A percentile compares a stretch with the other conserved stretches of the same genome.
Conservation (phyloP, 2,329 filamentous ascomycete genomes). For the Pestalotiopsis sp. region DNA sequence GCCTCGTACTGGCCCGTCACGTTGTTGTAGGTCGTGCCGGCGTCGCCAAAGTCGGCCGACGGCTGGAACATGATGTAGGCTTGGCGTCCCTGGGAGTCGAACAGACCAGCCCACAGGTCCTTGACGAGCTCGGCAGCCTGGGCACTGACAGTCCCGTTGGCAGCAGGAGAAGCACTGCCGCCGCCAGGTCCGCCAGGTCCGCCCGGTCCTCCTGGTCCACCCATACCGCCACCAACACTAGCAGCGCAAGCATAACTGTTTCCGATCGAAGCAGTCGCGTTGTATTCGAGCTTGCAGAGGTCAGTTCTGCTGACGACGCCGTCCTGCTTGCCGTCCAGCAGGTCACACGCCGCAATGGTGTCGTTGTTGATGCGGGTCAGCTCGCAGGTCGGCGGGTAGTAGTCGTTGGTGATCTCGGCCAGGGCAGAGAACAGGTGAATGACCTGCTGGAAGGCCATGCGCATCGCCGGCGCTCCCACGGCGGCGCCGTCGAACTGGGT, state of each 20-base stretch:
- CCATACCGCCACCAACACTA: not conserved
- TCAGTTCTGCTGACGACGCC: slow-evolving; percentile 9
- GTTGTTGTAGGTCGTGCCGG: slow-evolving; percentile 10
- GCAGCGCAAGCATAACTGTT: not conserved
- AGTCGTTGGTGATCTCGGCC: slow-evolving; percentile 9
- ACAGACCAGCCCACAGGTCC: slow-evolving; percentile 4
- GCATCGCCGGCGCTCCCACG: slow-evolving; percentile 5
- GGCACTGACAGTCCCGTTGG: not conserved
- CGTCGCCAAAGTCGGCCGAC: slow-evolving; percentile 2
- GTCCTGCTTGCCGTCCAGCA: slow-evolving; percentile 3
- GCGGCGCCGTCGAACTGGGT: slow-evolving; percentile 11
- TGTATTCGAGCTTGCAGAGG: slow-evolving; percentile 10
- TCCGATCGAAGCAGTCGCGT: not conserved
- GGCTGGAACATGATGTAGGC: slow-evolving; percentile 10
- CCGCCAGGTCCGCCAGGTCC: not conserved
- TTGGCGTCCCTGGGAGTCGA: slow-evolving; percentile 9
- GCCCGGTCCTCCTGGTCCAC: not conserved
- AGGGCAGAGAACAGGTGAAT: slow-evolving; percentile 2
- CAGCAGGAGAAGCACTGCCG: not conserved
- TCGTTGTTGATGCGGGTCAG: slow-evolving; percentile 5
- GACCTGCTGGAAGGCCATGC: slow-evolving; percentile 11
- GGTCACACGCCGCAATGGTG: slow-evolving; percentile 1
- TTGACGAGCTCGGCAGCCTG: slow-evolving; percentile 7
- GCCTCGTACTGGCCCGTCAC: slow-evolving; percentile 4
- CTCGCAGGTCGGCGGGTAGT: slow-evolving; percentile 8